phyloP scores from a whole-genome alignment of 805 yeast species.

The Wickerhamiella azymoides region DNA sequence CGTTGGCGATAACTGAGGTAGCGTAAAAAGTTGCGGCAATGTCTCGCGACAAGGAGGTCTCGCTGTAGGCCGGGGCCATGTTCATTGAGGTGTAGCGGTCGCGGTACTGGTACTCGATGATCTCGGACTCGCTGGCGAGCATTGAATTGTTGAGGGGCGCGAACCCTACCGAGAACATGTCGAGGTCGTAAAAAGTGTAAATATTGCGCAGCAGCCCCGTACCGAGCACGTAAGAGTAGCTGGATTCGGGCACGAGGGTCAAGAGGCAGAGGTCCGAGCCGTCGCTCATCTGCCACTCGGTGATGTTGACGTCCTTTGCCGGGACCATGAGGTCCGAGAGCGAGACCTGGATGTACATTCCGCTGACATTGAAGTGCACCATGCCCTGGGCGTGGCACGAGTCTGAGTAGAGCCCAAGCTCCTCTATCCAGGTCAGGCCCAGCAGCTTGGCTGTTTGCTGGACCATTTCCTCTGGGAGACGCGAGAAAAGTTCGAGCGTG shows the following conservation, averaged over 20 bases:
- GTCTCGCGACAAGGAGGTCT: background rate
- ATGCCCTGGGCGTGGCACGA: background rate
- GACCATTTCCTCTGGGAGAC: constrained; percentile 4
- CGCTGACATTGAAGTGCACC: constrained; percentile 3
- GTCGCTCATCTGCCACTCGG: constrained; percentile 1
- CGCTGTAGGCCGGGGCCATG: background rate
- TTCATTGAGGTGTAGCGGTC: constrained; percentile 1
- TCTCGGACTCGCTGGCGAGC: background rate
- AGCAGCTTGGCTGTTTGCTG: background rate
- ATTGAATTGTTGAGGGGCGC: constrained; percentile 2
- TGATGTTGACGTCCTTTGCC: background rate
- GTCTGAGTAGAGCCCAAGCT: constrained; percentile 1
- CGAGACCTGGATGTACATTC: background rate
- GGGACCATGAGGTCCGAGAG: constrained; percentile 1
- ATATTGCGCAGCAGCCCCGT: constrained; percentile 3
- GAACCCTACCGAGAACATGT: background rate
- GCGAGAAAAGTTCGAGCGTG: constrained; percentile 6
- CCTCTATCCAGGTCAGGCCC: background rate
- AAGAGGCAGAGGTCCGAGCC: constrained; percentile 1
- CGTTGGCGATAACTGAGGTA: background rate
- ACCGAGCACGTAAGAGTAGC: constrained; percentile 1
- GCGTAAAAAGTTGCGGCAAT: constrained; percentile 5
- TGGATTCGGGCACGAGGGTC: constrained; percentile 1
- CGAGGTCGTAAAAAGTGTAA: constrained; percentile 4
- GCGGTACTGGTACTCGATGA: background rate